Conservation (phyloP, 2,329 filamentous ascomycete genomes). For the Ceratocystis albifundus region DNA sequence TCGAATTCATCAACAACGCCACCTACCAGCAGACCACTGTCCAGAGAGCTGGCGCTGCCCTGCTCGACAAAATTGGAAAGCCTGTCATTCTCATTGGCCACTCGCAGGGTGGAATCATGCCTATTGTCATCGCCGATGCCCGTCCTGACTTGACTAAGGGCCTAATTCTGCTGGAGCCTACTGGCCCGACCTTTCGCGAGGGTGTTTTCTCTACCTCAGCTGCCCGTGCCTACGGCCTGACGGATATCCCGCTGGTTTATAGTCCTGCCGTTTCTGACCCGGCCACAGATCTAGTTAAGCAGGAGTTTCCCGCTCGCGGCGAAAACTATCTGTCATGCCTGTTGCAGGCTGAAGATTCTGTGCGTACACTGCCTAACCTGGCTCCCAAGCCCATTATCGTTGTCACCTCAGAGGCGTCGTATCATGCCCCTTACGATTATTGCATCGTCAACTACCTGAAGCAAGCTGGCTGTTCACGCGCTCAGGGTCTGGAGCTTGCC, state of each 20-base stretch:
- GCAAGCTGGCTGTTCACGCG: constrained; percentile 32
- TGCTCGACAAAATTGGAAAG: constrained; percentile 35
- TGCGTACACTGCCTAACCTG: constrained; percentile 32
- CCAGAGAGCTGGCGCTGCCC: constrained; percentile 32
- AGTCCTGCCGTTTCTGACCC: constrained; percentile 34
- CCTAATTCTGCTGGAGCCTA: constrained; percentile 37
- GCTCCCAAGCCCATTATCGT: constrained; percentile 31
- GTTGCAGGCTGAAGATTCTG: constrained; percentile 29
- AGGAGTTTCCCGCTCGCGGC: constrained; percentile 26
- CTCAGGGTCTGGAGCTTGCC: constrained; percentile 28
- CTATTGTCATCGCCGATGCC: constrained; percentile 35
- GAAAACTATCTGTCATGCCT: constrained; percentile 27
- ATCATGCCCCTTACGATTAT: constrained; percentile 38
- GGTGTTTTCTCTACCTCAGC: constrained; percentile 31
- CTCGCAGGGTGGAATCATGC: constrained; percentile 36
- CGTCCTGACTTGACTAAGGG: constrained; percentile 34
- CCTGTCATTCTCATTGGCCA: constrained; percentile 34
- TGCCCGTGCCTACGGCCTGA: constrained; percentile 36
- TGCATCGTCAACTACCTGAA: constrained; percentile 33
- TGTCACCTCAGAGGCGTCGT: constrained; percentile 35
- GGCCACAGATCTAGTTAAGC: constrained; percentile 29
- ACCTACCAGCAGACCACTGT: constrained; percentile 31
- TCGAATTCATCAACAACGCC: constrained; percentile 31
- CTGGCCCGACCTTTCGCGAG: constrained; percentile 38
- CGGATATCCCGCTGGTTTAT: constrained; percentile 40